Percentiles rank a stretch among this genome's conserved stretches.
phyloP scores from a whole-genome alignment of 306 rosid genomes.

The Cicer yamashitae region DNA sequence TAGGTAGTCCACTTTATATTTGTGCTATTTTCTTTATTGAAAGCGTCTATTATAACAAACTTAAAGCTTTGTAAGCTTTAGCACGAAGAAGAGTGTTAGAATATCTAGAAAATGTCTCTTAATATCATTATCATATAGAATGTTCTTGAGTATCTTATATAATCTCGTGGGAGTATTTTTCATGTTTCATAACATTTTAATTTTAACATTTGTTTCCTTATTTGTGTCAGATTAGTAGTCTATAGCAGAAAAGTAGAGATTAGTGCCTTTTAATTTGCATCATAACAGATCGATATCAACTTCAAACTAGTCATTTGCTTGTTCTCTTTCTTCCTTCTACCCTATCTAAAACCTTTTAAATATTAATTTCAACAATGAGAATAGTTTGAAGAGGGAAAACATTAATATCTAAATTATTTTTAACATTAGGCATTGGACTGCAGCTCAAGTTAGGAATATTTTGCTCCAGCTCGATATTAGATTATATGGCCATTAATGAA shows the following conservation, averaged over 20 bases:
- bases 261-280: background rate
- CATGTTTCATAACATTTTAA: background rate
- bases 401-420: background rate
- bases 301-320: background rate
- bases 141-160: background rate
- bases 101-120: background rate
- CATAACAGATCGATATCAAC: background rate
- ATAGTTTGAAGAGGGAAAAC: constrained; percentile 6
- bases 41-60: background rate
- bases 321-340: background rate
- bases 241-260: background rate
- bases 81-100: background rate
- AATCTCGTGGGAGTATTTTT: background rate
- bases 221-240: background rate
- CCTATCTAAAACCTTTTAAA: background rate
- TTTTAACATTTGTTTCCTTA: background rate
- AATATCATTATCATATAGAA: background rate
- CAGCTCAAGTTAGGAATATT: constrained; percentile 28
- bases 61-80: background rate
- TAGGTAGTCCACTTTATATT: background rate
- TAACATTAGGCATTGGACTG: constrained; percentile 8
- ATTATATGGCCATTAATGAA: constrained; percentile 12
- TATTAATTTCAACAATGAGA: background rate
- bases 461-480: constrained; percentile 10
- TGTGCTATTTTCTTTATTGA: background rate